These are phyloP conservation scores for Bromus sterilis DNA, from an alignment of 176 grass and related monocot species.

Conservation along the genomic window DNA sequence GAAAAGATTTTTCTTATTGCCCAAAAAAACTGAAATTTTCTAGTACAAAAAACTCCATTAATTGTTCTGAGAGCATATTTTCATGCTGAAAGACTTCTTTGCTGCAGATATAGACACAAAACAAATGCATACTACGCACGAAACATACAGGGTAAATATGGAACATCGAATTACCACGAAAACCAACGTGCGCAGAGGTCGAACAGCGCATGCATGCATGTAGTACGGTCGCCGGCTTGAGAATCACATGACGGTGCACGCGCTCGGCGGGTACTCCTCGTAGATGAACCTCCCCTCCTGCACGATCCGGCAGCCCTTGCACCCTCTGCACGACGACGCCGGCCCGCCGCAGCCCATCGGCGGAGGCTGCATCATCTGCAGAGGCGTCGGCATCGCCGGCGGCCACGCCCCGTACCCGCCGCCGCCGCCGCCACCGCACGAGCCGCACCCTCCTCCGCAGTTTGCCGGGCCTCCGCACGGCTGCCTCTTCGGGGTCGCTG, in stretches of 20 bases:
- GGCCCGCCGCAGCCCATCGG: slow-evolving; percentile 27
- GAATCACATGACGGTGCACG: slow-evolving; percentile 45
- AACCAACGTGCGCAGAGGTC: background rate
- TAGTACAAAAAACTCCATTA: background rate
- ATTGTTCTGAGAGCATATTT: background rate
- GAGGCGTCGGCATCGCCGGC: background rate
- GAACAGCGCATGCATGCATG: background rate
- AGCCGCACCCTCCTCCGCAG: slow-evolving; percentile 26
- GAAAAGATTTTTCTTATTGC: too few relatives aligned
- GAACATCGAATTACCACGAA: background rate
- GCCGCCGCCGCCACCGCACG: slow-evolving; percentile 5
- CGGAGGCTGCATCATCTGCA: slow-evolving; percentile 5
- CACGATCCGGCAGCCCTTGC: slow-evolving; percentile 41
- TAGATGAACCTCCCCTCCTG: slow-evolving; percentile 40
- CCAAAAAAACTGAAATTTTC: background rate
- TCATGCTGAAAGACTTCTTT: background rate
- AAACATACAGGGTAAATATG: background rate
- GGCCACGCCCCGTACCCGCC: background rate
- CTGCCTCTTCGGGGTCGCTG: background rate
- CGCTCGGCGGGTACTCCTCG: slow-evolving; percentile 34
- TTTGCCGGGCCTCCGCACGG: slow-evolving; percentile 22
- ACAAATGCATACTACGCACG: background rate
- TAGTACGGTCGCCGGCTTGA: background rate
- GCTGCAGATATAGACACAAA: background rate
- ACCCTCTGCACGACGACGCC: slow-evolving; percentile 26